These are phyloP conservation scores for Jatropha podagrica DNA, from an alignment of 441 rosid species.

Conservation along the genomic window DNA sequence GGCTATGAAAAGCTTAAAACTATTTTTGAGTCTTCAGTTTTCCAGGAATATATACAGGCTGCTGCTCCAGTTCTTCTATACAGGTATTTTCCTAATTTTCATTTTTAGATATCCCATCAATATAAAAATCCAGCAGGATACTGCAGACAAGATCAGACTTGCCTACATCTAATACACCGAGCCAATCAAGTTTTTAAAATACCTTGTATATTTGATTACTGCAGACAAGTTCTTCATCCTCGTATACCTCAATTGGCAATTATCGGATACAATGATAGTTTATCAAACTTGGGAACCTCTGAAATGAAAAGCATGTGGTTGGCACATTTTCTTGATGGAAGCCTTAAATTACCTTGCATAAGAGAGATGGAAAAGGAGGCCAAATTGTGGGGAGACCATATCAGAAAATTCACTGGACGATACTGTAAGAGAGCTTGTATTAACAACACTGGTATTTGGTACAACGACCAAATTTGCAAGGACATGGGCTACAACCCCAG, in stretches of 20 bases:
- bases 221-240: conserved; percentile 31
- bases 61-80: conserved; percentile 14
- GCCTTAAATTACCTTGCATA: conserved; percentile 16
- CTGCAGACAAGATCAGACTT: no score
- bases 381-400: conserved; percentile 10
- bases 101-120: no score
- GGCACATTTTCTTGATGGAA: conserved; percentile 10
- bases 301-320: conserved; percentile 24
- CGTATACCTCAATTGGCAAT: conserved; percentile 27
- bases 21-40: conserved; percentile 21
- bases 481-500: conserved; percentile 24
- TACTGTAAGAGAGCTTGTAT: conserved; percentile 15
- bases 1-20: conserved; percentile 16
- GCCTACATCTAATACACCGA: no score
- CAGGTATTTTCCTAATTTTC: not conserved
- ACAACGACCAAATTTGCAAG: conserved; percentile 23
- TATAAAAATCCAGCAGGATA: no score
- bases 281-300: conserved; percentile 3
- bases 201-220: not conserved
- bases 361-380: conserved; percentile 25
- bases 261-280: conserved; percentile 30
- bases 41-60: conserved; percentile 14
- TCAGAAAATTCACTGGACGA: not conserved
- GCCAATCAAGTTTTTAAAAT: no score
- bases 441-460: conserved; percentile 16